Base-by-base conservation (phyloP, 768 basidiomycete species). In the Kwoniella europaea region DNA sequence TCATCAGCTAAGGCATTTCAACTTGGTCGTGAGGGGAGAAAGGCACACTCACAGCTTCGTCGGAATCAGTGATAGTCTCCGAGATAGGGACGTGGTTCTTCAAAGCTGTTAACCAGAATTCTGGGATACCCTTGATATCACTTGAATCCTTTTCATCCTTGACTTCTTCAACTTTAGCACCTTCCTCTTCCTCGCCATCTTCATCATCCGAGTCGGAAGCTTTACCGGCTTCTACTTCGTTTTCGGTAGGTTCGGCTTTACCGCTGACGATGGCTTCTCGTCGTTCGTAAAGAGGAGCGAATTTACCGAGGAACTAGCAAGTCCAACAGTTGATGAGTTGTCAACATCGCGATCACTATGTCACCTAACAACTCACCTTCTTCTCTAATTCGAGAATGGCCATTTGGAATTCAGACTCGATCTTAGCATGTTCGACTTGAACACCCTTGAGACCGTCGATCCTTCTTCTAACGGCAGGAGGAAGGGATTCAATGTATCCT, bases 91-190 rank as follows among this genome's bases (percentile, higher is more conserved):
- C 84, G 83, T 98, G 94, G 85, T 97, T 98, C 74, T 92, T 90
- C 65, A 98, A 87, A 2, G 94, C 93, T 1, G 97, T 98, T 77
- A 97, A 89, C 96, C 96, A 99, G 88, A 99, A 99, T 78, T 96
- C 91, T 63, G 95, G 93, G 76, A 99, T 92, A 63, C 90, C 87
- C 79, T 84, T 83, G 67, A 80, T 60, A 29, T 83, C 69, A 46
- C 83, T 72, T 62, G 57, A 58, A 65, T 73, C 79, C 71, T 76
- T 76, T 57, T 84, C 70, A 70, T 81, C 68, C 68, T 74, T 65
- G 54, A 77, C 77, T 44, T 83, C 82, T 50, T 82, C 78, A 58
- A 79, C 74, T 58, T 76, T 67, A 44, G 86, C 80, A 27, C 69
- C 78, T 43, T 84, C 78, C 68, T 88, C 89, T 65, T 89, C 85